Percentiles rank a stretch among this genome's conserved stretches.
Conservation (phyloP, 1,284 basidiomycete species). For the Melampsora americana region DNA sequence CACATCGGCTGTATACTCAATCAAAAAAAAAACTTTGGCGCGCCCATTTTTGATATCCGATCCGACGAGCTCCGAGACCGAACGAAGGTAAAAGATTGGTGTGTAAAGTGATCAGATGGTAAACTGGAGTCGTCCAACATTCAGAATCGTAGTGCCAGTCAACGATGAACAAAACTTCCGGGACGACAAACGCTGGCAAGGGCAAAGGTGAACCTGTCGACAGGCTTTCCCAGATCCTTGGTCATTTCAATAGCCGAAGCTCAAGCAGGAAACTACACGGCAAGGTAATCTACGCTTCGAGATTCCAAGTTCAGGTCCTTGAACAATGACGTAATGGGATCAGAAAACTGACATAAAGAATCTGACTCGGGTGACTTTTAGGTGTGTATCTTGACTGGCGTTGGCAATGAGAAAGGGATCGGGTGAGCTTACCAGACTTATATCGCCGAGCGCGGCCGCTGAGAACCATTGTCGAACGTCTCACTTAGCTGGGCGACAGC, state of each 20-base stretch:
- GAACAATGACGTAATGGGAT: not conserved
- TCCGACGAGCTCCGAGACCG: too few relatives aligned
- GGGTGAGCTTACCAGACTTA: constrained; percentile 40
- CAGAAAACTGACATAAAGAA: not conserved
- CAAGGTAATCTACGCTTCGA: not conserved
- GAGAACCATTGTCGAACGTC: not conserved
- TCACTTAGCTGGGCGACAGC: constrained; percentile 47
- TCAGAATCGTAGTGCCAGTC: too few relatives aligned
- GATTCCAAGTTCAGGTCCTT: not conserved
- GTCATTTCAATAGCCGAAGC: constrained; percentile 16
- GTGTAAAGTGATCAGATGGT: too few relatives aligned
- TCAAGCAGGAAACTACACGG: constrained; percentile 25
- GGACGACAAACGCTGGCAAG: not conserved
- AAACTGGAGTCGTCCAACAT: too few relatives aligned
- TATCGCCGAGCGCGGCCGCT: not conserved
- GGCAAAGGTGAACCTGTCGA: not conserved
- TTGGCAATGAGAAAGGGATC: constrained; percentile 50
- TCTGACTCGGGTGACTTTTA: constrained; percentile 40
- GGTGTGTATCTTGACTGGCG: constrained; percentile 52
- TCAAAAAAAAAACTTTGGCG: too few relatives aligned
- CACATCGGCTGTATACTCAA: too few relatives aligned
- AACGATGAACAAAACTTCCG: too few relatives aligned
- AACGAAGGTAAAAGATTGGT: too few relatives aligned
- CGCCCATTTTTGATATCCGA: too few relatives aligned
- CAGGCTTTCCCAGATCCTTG: constrained; percentile 19